These are phyloP conservation scores for Persicaria maculosa DNA, from an alignment of 148 eudicot genomes.

Conservation along the genomic window DNA sequence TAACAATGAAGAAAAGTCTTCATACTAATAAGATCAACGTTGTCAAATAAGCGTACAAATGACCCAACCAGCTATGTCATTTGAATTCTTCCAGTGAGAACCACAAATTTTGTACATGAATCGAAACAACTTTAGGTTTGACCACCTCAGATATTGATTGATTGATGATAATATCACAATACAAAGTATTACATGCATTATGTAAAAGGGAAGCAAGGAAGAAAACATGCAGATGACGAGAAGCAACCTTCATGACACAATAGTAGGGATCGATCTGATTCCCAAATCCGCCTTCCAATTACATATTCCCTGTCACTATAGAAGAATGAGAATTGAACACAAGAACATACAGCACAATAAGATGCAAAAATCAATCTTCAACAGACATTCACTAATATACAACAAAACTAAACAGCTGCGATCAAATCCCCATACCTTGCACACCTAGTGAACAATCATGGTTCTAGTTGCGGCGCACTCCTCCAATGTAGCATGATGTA, in stretches of 20 bases:
- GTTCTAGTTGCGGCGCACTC: conserved; percentile 38
- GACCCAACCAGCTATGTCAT: not conserved
- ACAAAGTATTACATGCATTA: not conserved
- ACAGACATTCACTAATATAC: not conserved
- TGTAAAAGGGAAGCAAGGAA: not conserved
- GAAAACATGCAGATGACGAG: not conserved
- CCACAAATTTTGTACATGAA: not conserved
- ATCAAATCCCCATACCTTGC: conserved; percentile 34
- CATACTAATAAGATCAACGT: not conserved
- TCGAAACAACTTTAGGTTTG: not conserved
- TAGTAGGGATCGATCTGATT: conserved; percentile 63
- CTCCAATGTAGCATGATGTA: conserved; percentile 34
- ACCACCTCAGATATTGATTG: not conserved
- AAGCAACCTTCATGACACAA: conserved; percentile 87
- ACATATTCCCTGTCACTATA: conserved; percentile 95
- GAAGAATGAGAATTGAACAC: conserved; percentile 85
- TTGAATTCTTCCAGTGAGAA: not conserved
- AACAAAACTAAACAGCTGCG: not conserved
- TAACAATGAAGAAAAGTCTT: too few relatives aligned
- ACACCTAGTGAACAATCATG: conserved; percentile 53
- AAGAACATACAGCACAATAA: conserved; percentile 1
- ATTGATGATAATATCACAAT: not conserved
- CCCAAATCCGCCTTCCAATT: conserved; percentile 90
- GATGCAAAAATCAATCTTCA: not conserved
- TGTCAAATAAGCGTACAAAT: not conserved